A percentile compares a stretch with the other conserved stretches of the same genome.
phyloP scores from a whole-genome alignment of 2,329 filamentous ascomycete species.

The Trichoderma semiorbis region DNA sequence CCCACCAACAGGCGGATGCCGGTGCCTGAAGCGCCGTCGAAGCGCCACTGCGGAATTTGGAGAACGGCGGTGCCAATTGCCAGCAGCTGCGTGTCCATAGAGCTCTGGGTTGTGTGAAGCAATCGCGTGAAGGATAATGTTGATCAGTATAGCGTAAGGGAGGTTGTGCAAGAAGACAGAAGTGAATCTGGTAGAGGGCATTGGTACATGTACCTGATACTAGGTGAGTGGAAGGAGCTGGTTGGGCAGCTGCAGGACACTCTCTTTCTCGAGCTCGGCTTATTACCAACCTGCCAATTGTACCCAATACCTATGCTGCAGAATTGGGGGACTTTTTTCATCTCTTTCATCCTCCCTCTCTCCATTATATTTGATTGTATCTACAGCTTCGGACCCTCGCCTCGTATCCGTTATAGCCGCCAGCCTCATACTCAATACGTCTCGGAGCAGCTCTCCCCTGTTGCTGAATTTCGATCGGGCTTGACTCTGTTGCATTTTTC shows the following conservation, averaged over 20 bases:
- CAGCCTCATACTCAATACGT: neutral
- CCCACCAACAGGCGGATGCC: neutral
- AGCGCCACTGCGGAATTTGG: neutral
- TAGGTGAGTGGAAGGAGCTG: neutral
- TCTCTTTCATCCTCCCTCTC: neutral
- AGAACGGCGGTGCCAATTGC: neutral
- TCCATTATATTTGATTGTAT: neutral
- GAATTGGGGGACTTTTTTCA: neutral
- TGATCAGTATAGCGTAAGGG: neutral
- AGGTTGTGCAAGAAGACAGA: neutral
- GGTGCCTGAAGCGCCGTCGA: constrained; percentile 13
- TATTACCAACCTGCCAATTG: neutral
- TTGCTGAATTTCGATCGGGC: neutral
- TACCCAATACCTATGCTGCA: neutral
- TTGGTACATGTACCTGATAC: neutral
- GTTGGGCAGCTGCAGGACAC: constrained; percentile 7
- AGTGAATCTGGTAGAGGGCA: neutral
- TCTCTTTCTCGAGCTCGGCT: neutral
- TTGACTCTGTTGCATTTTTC: neutral
- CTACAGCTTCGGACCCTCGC: neutral
- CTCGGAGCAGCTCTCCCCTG: neutral
- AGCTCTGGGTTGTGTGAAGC: neutral
- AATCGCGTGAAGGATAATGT: neutral
- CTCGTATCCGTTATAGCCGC: neutral
- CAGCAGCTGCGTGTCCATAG: neutral